phyloP scores from a whole-genome alignment of 2,329 filamentous ascomycete genomes.

The Penicillium sp. region DNA sequence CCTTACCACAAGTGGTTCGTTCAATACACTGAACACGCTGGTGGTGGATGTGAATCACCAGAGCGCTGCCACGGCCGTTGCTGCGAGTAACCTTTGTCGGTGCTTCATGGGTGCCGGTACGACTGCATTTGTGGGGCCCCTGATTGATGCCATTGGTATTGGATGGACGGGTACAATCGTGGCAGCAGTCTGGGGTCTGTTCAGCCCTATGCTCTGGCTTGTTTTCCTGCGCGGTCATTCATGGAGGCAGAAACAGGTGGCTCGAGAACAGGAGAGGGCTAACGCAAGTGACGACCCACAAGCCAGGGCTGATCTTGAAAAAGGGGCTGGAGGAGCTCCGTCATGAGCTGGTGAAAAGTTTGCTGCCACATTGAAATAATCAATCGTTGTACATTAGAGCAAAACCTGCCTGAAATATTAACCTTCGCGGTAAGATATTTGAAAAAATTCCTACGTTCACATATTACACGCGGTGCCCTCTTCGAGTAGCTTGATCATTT shows the following conservation, averaged over 20 bases:
- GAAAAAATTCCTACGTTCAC: not conserved
- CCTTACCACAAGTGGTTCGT: conserved; percentile 39
- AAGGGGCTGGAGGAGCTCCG: not conserved
- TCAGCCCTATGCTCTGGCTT: conserved; percentile 27
- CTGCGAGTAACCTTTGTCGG: conserved; percentile 30
- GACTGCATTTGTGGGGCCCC: conserved; percentile 24
- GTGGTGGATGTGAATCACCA: conserved; percentile 45
- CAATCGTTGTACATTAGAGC: not conserved
- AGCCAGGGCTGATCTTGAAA: not conserved
- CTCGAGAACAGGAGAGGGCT: not conserved
- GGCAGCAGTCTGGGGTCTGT: conserved; percentile 27
- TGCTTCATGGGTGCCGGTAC: conserved; percentile 32
- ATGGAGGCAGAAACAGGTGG: conserved; percentile 13
- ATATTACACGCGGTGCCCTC: too few relatives aligned
- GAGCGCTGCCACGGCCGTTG: conserved; percentile 27
- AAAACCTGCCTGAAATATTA: not conserved
- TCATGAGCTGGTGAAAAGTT: not conserved
- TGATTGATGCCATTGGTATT: conserved; percentile 31
- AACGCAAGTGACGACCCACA: not conserved
- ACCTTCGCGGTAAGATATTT: not conserved
- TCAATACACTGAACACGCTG: conserved; percentile 50
- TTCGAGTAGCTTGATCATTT: not conserved
- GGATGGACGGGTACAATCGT: conserved; percentile 33
- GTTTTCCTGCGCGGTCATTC: conserved; percentile 26
- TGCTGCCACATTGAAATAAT: not conserved